phyloP scores from a whole-genome alignment of 257 asterid genomes.

The Striga asiatica region DNA sequence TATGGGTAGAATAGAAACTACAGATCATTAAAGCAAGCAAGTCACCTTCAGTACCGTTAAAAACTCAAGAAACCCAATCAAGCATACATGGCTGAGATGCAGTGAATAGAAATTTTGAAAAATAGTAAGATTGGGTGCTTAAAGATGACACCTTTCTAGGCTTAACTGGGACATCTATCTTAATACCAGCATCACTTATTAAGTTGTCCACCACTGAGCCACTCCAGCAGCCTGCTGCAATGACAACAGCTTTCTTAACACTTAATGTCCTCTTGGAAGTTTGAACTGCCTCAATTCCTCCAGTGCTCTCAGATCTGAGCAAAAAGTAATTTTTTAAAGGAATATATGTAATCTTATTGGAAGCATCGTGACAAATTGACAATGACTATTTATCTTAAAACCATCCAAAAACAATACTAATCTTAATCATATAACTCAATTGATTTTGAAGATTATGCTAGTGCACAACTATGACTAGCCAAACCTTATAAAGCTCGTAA shows the following conservation, averaged over 20 bases:
- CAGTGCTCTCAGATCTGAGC: slow-evolving; percentile 50
- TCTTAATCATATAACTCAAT: neutral
- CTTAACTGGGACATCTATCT: slow-evolving; percentile 62
- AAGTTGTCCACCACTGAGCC: slow-evolving; percentile 65
- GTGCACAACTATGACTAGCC: slow-evolving; percentile 1
- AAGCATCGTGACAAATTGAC: too few species aligned
- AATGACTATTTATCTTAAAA: neutral
- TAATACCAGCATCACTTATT: slow-evolving; percentile 32
- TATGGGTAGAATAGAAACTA: too few species aligned
- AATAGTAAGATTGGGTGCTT: slow-evolving; percentile 1
- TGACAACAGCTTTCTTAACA: slow-evolving; percentile 61
- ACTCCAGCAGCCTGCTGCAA: slow-evolving; percentile 97
- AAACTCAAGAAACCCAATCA: too few species aligned
- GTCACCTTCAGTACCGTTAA: neutral
- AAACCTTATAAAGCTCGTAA: slow-evolving; percentile 60
- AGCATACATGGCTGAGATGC: too few species aligned
- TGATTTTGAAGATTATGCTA: neutral
- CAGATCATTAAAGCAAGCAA: too few species aligned
- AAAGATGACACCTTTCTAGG: slow-evolving; percentile 76
- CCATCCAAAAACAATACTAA: slow-evolving; percentile 7
- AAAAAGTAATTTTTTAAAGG: too few species aligned
- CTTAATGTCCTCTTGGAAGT: slow-evolving; percentile 57
- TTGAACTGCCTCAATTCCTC: slow-evolving; percentile 68
- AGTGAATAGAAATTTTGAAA: too few species aligned
- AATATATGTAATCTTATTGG: too few species aligned